Base-by-base conservation (phyloP, 371 early-diverging fungal genomes). In the Apophysomyces trapeziformis region DNA sequence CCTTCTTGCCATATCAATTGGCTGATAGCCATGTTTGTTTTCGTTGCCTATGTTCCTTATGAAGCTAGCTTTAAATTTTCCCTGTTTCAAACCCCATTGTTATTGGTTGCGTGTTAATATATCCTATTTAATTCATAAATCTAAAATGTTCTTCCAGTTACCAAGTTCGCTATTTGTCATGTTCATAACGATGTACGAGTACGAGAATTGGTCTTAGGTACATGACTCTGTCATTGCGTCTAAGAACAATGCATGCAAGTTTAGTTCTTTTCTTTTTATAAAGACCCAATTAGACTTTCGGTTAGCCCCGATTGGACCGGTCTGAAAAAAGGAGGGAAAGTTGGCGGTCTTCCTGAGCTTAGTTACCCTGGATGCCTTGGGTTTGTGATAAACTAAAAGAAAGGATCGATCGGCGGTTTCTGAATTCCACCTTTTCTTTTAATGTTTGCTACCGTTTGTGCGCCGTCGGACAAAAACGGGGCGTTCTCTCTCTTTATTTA, bases 381-480 rank as follows among this genome's bases (percentile, higher is more conserved):
- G 16, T 50, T 50, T 26, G 21, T 50, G 21, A 45, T 45, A 45
- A 9, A 43, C 16, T n/a, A 18, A 50, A 18, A 18, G 9, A 50
- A 18, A 50, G 21, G 6, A 50, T 50, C 54, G 54, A 50, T 50
- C 54, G 54, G 54, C 54, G 54, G 54, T 8, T 50, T 50, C 54
- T 21, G n/a, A 50, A 50, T 11, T 50, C 54, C 21, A 14, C 18
- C 18, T 47, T 47, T 47, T 47, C 16, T 47, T 47, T 47, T 47
- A 47, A 47, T 18, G 47, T 50, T 50, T 50, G 54, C 21, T 21
- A 50, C 54, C 54, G 54, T 50, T 50, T 50, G 54, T 50, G 54
- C 54, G 16, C 21, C 54, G 54, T 50, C 54, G 54, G 54, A 50
- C 54, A 21, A 21, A 45, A 21, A 21, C 54, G 54, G 54, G 54